phyloP scores from a whole-genome alignment of 139 green algal genomes.

The Parachlorella kessleri region DNA sequence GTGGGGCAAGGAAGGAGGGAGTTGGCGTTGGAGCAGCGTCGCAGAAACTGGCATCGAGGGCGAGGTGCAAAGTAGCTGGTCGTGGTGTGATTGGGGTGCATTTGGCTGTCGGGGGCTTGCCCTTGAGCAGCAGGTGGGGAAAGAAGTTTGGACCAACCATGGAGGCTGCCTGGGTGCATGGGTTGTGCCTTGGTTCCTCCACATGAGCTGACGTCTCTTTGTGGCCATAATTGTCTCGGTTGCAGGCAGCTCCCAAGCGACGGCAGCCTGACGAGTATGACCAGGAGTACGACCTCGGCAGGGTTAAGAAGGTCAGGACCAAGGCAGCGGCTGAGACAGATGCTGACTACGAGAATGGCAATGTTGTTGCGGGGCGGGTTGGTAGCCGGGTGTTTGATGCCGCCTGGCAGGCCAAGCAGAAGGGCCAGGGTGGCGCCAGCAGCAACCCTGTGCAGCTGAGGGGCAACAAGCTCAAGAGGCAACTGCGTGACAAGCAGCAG shows the following conservation, averaged over 20 bases:
- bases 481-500: conserved; percentile 18
- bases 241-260: conserved; percentile 9
- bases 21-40: too few species aligned
- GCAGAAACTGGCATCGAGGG: too few species aligned
- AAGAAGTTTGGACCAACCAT: not conserved
- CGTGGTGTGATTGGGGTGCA: too few species aligned
- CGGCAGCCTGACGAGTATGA: conserved; percentile 47
- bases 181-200: not conserved
- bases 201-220: not conserved
- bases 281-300: conserved; percentile 52
- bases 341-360: too few species aligned
- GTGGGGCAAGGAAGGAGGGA: too few species aligned
- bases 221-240: too few species aligned
- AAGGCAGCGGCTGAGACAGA: not conserved
- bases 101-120: too few species aligned
- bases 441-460: conserved; percentile 1
- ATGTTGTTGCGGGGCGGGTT: not conserved
- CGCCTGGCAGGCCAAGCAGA: conserved; percentile 25
- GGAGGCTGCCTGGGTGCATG: not conserved
- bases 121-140: too few species aligned
- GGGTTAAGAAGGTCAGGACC: conserved; percentile 48
- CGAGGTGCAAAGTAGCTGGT: too few species aligned
- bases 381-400: conserved; percentile 5
- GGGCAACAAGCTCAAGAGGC: conserved; percentile 6
- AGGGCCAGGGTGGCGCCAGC: not conserved